Conservation (phyloP, 495 filamentous ascomycete genomes). For the Aspergillus bertholletiae region DNA sequence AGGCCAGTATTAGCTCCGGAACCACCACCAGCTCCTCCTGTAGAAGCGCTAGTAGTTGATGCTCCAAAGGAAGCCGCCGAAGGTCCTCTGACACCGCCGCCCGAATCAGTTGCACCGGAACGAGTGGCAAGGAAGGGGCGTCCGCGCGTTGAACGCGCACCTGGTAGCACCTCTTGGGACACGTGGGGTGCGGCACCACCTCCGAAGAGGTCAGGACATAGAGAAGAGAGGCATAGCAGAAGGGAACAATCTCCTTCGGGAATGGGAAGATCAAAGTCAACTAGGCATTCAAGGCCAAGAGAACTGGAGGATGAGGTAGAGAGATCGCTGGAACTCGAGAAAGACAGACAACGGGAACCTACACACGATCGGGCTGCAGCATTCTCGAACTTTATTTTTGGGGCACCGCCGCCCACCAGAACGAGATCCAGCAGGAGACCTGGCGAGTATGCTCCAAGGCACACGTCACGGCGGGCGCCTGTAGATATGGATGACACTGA, state of each 20-base stretch:
- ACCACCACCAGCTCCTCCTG: constrained; percentile 7
- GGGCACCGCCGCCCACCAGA: constrained; percentile 41
- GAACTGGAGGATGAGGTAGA: constrained; percentile 48
- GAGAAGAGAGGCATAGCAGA: constrained; percentile 30
- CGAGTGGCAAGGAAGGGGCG: constrained; percentile 58
- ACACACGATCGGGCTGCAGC: constrained; percentile 44
- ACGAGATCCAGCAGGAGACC: constrained; percentile 47
- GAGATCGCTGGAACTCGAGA: constrained; percentile 53
- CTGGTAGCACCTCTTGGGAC: constrained; percentile 51
- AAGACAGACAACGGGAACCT: constrained; percentile 39
- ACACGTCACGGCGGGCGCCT: constrained; percentile 45
- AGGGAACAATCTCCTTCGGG: constrained; percentile 26
- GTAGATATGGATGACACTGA: constrained; percentile 46
- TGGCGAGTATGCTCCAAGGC: constrained; percentile 33
- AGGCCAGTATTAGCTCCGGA: constrained; percentile 7
- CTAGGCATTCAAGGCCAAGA: constrained; percentile 33
- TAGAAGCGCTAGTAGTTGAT: constrained; percentile 14
- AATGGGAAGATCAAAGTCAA: constrained; percentile 48
- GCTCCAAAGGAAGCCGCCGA: constrained; percentile 22
- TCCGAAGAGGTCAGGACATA: constrained; percentile 46
- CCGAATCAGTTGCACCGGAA: constrained; percentile 41
- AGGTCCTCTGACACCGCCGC: constrained; percentile 52
- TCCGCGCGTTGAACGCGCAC: constrained; percentile 48
- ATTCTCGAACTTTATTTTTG: constrained; percentile 52
- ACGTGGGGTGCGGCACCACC: constrained; percentile 53